Base-by-base conservation (phyloP, 768 basidiomycete species). In the Xerocomellus intermedius region DNA sequence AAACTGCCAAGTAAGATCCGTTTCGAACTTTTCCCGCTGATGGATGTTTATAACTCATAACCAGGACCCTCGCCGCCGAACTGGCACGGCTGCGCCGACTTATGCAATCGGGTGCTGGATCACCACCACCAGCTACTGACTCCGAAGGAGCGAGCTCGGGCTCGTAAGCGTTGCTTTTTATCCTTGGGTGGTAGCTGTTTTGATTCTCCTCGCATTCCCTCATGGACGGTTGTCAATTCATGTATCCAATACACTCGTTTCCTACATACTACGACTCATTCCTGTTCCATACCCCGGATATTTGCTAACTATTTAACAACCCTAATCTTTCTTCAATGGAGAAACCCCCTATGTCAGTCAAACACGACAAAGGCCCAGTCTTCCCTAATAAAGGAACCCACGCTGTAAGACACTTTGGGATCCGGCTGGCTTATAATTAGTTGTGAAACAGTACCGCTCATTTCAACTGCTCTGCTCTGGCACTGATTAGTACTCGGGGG, bases 21-120 rank as follows among this genome's bases (percentile, higher is more conserved):
- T 44, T 35, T 36, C 26, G 22, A 56, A 26, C 24, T 8, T 50
- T 55, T 32, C 8, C 8, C 24, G 13, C 10, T 2, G 28, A 17
- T 9, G 0, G 17, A 38, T 45, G 35, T 24, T 58, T 2, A 66
- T 5, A 13, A 2, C 17, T 28, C 14, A 19, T 21, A 5, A 50
- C 26, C 62, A 89, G 88, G 63, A 72, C 74, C 32, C 69, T 91
- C 30, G 74, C 86, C 6, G 74, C 76, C 28, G 89, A 91, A 67
- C 75, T 91, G 42, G 79, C 82, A 46, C 78, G 87, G 54, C 72
- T 92, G 64, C 78, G 86, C 64, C 79, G 89, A 60, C 77, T 92
- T 38, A 91, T 92, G 83, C 86, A 82, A 64, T 72, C 73, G 38
- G 78, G 81, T 61, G 74, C 77, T 1, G 73, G 71, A 52, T 62